phyloP scores from a whole-genome alignment of 345 rosid genomes.

The Hibiscus mutabilis region DNA sequence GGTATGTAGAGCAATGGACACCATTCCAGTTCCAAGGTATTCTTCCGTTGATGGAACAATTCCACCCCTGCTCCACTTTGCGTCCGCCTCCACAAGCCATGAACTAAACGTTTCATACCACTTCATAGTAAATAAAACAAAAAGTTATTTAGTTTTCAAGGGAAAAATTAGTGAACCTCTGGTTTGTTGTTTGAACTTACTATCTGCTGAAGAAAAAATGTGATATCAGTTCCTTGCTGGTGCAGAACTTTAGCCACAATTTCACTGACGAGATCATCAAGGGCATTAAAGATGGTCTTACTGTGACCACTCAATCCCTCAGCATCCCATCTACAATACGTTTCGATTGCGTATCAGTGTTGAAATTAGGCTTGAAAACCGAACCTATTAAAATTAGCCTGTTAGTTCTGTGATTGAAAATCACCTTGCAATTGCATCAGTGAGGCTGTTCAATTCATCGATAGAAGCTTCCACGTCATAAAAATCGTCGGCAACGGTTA shows the following conservation, averaged over 20 bases:
- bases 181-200: conserved; percentile 22
- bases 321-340: conserved; percentile 42
- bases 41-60: conserved; percentile 30
- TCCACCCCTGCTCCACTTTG: conserved; percentile 43
- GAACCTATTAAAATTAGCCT: not conserved
- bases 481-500: conserved; percentile 65
- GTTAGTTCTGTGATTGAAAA: not conserved
- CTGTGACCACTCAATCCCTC: conserved; percentile 37
- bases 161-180: not conserved
- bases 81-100: conserved; percentile 66
- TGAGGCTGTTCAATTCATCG: conserved; percentile 37
- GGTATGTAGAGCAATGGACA: conserved; percentile 42
- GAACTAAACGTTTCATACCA: conserved; percentile 62
- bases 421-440: conserved; percentile 45
- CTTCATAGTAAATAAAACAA: conserved; percentile 13
- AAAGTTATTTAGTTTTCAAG: not conserved
- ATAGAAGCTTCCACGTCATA: conserved; percentile 48
- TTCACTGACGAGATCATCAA: conserved; percentile 35
- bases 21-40: conserved; percentile 43
- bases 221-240: conserved; percentile 31
- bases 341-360: not conserved
- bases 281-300: conserved; percentile 43
- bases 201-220: conserved; percentile 24
- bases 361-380: not conserved
- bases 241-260: conserved; percentile 21